Conservation (phyloP, 495 filamentous ascomycete species). For the Rusavskia elegans region DNA sequence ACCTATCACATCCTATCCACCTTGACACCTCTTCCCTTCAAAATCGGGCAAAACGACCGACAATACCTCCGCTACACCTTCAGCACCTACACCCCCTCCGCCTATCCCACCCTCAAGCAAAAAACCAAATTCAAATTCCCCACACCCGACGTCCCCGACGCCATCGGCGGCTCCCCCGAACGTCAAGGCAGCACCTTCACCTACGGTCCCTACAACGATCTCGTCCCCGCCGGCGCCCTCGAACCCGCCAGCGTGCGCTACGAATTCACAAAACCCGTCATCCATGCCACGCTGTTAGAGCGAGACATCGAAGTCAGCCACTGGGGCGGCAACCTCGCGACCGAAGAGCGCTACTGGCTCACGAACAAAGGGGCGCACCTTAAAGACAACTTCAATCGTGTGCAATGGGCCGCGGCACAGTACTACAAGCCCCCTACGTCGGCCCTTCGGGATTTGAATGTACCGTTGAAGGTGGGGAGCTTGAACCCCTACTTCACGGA, state of each 20-base stretch:
- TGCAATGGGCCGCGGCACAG: slow-evolving; percentile 59
- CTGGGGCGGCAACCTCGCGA: slow-evolving; percentile 92
- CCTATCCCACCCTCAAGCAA: slow-evolving; percentile 74
- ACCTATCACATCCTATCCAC: slow-evolving; percentile 62
- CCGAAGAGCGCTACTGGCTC: slow-evolving; percentile 85
- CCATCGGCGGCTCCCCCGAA: slow-evolving; percentile 59
- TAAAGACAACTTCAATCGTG: slow-evolving; percentile 68
- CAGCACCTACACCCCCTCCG: slow-evolving; percentile 65
- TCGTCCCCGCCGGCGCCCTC: slow-evolving; percentile 46
- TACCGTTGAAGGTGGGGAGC: slow-evolving; percentile 63
- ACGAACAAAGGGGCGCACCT: slow-evolving; percentile 75
- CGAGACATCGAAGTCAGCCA: slow-evolving; percentile 90
- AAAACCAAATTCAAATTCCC: slow-evolving; percentile 94
- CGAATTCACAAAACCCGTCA: slow-evolving; percentile 87
- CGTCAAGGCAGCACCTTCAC: slow-evolving; percentile 74
- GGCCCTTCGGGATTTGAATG: slow-evolving; percentile 66
- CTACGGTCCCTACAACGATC: slow-evolving; percentile 71
- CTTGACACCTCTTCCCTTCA: slow-evolving; percentile 61
- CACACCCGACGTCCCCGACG: slow-evolving; percentile 62
- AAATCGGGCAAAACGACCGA: slow-evolving; percentile 62
- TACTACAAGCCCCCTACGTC: slow-evolving; percentile 63
- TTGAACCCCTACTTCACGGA: slow-evolving; percentile 86
- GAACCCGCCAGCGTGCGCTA: slow-evolving; percentile 69
- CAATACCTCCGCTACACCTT: slow-evolving; percentile 78
- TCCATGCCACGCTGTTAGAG: slow-evolving; percentile 58